A percentile compares a stretch with the other conserved stretches of the same genome.
Conservation (phyloP, 257 asterid species). For the Solanum okadae region DNA sequence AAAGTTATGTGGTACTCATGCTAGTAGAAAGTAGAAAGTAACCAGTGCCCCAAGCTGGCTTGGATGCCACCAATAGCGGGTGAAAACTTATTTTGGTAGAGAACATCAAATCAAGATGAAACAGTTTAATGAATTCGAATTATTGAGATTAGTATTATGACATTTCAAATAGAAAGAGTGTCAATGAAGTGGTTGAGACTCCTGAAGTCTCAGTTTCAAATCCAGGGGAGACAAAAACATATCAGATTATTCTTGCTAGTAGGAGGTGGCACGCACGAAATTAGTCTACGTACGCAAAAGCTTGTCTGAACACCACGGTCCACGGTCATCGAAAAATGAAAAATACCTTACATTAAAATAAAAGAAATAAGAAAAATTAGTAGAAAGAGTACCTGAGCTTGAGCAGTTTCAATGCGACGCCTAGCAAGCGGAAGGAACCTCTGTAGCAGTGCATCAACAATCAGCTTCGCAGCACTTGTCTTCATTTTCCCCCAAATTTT, state of each 20-base stretch:
- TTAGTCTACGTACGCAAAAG: not conserved
- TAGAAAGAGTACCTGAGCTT: slow-evolving; percentile 68
- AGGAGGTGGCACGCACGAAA: not conserved
- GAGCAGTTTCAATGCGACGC: slow-evolving; percentile 99
- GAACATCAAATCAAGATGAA: not conserved
- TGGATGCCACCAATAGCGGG: not conserved
- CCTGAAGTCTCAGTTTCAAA: not conserved
- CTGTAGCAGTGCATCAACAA: slow-evolving; percentile 94
- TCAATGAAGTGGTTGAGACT: too few relatives aligned
- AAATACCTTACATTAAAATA: not conserved
- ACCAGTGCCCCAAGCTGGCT: not conserved
- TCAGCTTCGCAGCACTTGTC: slow-evolving; percentile 94
- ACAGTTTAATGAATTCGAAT: not conserved
- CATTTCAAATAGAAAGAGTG: not conserved
- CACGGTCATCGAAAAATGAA: not conserved
- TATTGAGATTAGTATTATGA: not conserved
- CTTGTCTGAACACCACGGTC: not conserved
- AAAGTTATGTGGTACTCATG: not conserved
- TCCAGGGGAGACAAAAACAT: too few relatives aligned
- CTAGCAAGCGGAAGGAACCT: slow-evolving; percentile 96
- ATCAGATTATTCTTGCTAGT: too few relatives aligned
- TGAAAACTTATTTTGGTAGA: not conserved
- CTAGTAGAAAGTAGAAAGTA: not conserved
- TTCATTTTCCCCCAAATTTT: slow-evolving; percentile 33
- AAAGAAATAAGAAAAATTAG: not conserved